phyloP scores from a whole-genome alignment of 73 alveolate species.

The Halteria grandinella region DNA sequence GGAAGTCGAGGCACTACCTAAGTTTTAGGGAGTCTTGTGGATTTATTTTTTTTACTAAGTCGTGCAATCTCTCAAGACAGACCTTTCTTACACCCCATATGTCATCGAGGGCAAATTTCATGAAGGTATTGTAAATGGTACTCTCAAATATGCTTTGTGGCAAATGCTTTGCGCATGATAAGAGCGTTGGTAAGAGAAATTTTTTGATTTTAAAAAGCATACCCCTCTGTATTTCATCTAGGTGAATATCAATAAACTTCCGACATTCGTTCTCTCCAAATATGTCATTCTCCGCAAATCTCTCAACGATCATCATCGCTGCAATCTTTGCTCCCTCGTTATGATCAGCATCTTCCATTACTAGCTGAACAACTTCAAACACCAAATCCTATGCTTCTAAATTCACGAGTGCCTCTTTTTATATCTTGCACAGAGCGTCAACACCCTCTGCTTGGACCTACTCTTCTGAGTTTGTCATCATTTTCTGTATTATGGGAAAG shows the following conservation, averaged over 20 bases:
- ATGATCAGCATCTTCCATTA: slow-evolving; percentile 4
- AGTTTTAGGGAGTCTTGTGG: not conserved
- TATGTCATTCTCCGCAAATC: slow-evolving; percentile 34
- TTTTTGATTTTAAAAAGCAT: slow-evolving; percentile 58
- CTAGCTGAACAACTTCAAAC: slow-evolving; percentile 4
- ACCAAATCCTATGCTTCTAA: slow-evolving; percentile 22
- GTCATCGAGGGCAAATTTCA: slow-evolving; percentile 27
- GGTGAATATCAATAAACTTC: slow-evolving; percentile 5
- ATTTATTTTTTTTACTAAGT: slow-evolving; percentile 3
- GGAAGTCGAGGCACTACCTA: slow-evolving; percentile 2
- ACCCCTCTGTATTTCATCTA: slow-evolving; percentile 33
- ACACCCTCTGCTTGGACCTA: slow-evolving; percentile 48
- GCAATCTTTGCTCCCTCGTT: slow-evolving; percentile 45
- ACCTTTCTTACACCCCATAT: slow-evolving; percentile 64
- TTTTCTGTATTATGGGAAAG: slow-evolving; percentile 35
- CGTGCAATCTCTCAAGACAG: slow-evolving; percentile 49
- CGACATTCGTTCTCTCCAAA: slow-evolving; percentile 5
- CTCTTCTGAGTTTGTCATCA: slow-evolving; percentile 52
- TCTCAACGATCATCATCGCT: slow-evolving; percentile 41
- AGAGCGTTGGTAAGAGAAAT: slow-evolving; percentile 16
- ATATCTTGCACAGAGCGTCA: slow-evolving; percentile 28
- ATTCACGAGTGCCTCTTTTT: not conserved
- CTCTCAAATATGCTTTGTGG: slow-evolving; percentile 3
- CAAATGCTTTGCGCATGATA: slow-evolving; percentile 14
- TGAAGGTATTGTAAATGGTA: slow-evolving; percentile 8